Conservation (phyloP, 2,329 filamentous ascomycete genomes). For the Fusarium odoratissimum region DNA sequence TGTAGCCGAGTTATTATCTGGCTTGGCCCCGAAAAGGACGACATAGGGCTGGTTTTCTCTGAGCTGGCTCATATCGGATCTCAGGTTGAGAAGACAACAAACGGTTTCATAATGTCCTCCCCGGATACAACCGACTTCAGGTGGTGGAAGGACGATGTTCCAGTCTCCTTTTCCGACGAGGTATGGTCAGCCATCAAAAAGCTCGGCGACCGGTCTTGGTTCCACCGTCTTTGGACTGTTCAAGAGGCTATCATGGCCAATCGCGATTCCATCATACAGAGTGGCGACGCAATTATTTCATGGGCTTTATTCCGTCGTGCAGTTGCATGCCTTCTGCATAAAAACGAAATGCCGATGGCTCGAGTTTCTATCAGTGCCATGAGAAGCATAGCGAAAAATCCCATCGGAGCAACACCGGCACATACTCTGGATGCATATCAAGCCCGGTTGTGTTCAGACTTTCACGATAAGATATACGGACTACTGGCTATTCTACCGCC, state of each 20-base stretch:
- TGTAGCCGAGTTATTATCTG: neutral
- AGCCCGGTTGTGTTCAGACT: fast-evolving
- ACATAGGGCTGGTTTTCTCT: neutral
- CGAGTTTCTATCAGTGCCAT: neutral
- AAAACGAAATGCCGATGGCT: neutral
- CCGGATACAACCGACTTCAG: neutral
- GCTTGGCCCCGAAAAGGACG: neutral
- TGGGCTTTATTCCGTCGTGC: neutral
- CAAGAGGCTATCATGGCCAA: neutral
- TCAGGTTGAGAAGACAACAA: neutral
- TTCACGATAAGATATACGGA: neutral
- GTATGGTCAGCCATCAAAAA: neutral
- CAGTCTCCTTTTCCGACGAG: fast-evolving
- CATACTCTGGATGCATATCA: neutral
- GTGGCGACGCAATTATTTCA: neutral
- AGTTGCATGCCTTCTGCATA: neutral
- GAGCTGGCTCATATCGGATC: neutral
- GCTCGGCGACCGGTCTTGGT: fast-evolving
- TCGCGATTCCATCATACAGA: neutral
- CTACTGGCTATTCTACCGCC: neutral
- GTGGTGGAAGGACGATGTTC: fast-evolving
- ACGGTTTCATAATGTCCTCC: fast-evolving
- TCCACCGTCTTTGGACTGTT: neutral
- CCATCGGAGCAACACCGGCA: neutral
- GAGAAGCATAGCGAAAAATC: fast-evolving